Evolutionary conservation across 306 rosid genomes (phyloP), one percentile per base, ranked within the genome.

Genomic region (Purshia tridentata): DNA sequence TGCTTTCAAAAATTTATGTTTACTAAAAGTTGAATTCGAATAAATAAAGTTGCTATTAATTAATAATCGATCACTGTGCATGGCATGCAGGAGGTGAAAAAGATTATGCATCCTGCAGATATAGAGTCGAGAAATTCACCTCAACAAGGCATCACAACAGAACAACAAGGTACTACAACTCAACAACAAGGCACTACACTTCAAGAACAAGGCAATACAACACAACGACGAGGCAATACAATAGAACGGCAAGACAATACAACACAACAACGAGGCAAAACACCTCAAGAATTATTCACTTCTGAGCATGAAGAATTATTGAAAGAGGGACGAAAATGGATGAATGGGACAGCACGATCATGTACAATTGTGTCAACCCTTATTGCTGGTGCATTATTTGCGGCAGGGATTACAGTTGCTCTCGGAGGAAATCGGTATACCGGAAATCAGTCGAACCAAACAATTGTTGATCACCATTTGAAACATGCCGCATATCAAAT

Each of bases 21-120:
- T 23, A 23, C 1, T 23, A 23, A 23, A 23, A 23, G n/a, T 23
- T 23, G 1, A 23, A 23, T 23, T 2, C 29, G 1, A 23, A 23
- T 23, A 23, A 23, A 23, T 23, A 23, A 23, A 23, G 2, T 23
- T 23, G 29, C 29, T 23, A 23, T 1, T 2, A 0, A 23, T 23
- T 2, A 23, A 23, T 0, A 23, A 23, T 23, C 29, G 2, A 1
- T 23, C 29, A 23, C 29, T 47, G 50, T 47, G 50, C n/a, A 2
- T 23, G 29, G 14, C 19, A 52, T 15, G 56, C 61, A 73, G 71
- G 62, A 15, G 62, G 50, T 73, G 4, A 13, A 73, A 63, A 63
- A 18, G 23, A 62, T 62, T 19, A 12, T 73, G 15, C 71, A 52
- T 0, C 63, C 51, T 2, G 6, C 18, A 6, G 3, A 18, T 3